Evolutionary conservation across 2,329 filamentous ascomycete species (phyloP).

Genomic region (Diaporthe australafricana): DNA sequence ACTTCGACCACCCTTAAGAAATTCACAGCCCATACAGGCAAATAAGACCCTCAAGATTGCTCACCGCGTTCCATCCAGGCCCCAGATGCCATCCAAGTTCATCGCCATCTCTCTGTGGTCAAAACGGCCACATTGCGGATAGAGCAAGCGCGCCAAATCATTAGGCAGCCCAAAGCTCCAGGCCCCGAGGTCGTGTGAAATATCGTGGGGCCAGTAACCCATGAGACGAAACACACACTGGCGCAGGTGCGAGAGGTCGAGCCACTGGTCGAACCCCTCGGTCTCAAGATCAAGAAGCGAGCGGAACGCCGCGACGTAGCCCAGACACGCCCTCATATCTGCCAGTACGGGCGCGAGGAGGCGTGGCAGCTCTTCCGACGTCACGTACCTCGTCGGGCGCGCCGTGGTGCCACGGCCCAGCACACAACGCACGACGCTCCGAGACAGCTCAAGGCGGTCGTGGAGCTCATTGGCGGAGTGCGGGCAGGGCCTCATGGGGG

Average conservation of each 20-base stretch:
- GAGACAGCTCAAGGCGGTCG: constrained; percentile 1
- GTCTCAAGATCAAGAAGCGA: neutral
- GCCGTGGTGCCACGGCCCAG: neutral
- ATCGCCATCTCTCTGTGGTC: neutral
- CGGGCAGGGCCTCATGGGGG: neutral
- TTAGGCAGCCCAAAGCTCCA: constrained; percentile 1
- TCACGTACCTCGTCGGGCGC: neutral
- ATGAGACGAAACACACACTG: neutral
- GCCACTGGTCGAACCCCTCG: neutral
- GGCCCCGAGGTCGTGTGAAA: neutral
- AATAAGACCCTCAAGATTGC: neutral
- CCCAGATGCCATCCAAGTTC: constrained; percentile 9
- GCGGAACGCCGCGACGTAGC: neutral
- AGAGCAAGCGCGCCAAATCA: neutral
- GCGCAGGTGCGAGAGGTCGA: constrained; percentile 4
- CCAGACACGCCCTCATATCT: neutral
- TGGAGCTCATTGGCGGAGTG: neutral
- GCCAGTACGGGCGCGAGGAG: neutral
- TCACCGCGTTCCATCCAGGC: neutral
- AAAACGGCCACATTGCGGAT: neutral
- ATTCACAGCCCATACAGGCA: neutral
- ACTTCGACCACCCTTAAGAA: neutral
- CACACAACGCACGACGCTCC: neutral
- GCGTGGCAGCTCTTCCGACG: neutral
- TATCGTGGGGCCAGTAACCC: neutral